Evolutionary conservation across 192 early-diverging fungal genomes (phyloP), one percentile per base, ranked within the genome.

Genomic region (Thoreauomyces humboldtii): DNA sequence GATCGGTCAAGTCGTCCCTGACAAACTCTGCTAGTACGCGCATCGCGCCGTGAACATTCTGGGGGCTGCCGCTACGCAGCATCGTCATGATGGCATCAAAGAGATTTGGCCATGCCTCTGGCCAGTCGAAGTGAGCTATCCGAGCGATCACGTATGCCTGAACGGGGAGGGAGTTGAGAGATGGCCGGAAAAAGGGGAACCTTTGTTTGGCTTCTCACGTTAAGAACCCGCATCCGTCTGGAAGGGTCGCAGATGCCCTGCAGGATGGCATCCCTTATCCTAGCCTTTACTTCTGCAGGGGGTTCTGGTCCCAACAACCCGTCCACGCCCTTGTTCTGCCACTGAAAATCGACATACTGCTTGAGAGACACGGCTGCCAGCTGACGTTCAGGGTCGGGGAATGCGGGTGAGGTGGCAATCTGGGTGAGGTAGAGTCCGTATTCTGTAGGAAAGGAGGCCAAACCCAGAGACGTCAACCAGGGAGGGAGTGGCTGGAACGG

Each of bases 61-160:
- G 78, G 2, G 86, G 59, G 21, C 77, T 76, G 45, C 81, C 86
- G 28, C 78, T 72, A 46, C 82, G 86, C 53, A 94, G 73, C 31
- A 59, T 47, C 11, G 74, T 75, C 17, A 93, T 74, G 28, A 95
- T 78, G 45, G 87, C 74, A 65, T 88, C 86, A 68, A 96, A 84
- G 29, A 98, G 82, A 50, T 91, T 86, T 14, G 91, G 90, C 95
- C 95, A 98, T 25, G 87, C 76, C 65, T 95, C 94, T 4, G 94
- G 94, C 86, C 89, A 96, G 80, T 98, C 95, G 38, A 89, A 84
- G 47, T 87, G 85, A 0, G 93, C 95, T 68, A 98, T 93, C 69
- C 84, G 88, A 17, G 95, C 91, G 5, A 95, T 77, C 5, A 88
- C 87, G 42, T 89, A 91, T 12, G 93, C 94, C 87, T 89, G 60